Base-by-base conservation (phyloP, 1,139 yeast species). In the Blastobotrys serpentis region DNA sequence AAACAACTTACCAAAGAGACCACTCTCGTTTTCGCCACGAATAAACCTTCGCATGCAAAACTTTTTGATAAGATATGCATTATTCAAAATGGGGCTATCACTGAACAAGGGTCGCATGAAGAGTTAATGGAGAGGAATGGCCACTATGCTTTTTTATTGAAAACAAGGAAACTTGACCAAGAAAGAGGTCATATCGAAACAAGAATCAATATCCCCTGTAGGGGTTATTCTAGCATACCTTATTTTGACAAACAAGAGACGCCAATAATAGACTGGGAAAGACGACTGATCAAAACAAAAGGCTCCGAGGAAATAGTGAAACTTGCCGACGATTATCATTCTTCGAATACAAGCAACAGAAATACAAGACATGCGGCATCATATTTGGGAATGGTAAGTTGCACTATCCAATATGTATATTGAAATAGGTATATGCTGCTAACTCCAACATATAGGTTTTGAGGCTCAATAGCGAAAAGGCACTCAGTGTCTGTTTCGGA, bases 1-100 rank as follows among this genome's bases (percentile, higher is more conserved):
- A 36, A 36, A 19, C 40, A 36, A 19, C 23, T 36, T n/a, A 36
- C 40, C 3, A 36, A 36, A 36, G 25, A 36, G 6, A 13, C 40
- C 6, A 36, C 40, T 7, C 23, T 36, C 4, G 25, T 36, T 4
- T 17, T 36, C n/a, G 40, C 40, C 13, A 36, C 40, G 25, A 36
- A 36, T 17, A 36, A 36, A 11, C 40, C 40, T 19, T 18, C 40
- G 10, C 19, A 36, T 11, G 40, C 23, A 5, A 18, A 19, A 11
- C 19, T 7, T 4, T 36, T 36, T 18, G 84, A 81, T 22, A 78
- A 80, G 74, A 84, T 90, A 47, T 79, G 89, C 45, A 76, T 84
- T 17, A 74, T 92, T 82, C 88, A 86, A 40, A 86, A 89, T 63
- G 98, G 98, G 60, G 78, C 83, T 59, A 75, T 90, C 39, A 75